Evolutionary conservation across 441 rosid species (phyloP), one percentile per base, ranked within the genome.

Genomic region (Erodium trifolium): DNA sequence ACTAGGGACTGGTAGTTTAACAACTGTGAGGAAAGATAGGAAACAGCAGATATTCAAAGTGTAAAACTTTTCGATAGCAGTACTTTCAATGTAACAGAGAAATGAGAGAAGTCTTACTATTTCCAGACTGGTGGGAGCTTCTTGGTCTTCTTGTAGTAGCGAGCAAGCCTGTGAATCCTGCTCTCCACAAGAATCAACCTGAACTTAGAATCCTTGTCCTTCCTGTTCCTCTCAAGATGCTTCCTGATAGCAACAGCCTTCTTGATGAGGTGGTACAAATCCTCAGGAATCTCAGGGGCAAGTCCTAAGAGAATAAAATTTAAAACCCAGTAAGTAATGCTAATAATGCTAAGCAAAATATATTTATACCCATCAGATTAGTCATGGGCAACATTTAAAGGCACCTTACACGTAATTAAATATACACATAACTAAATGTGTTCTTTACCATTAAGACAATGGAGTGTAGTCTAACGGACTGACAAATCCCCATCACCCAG

Each of bases 121-220:
- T 87, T 85, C 92, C 89, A 87, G 76, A 85, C 88, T 47, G 92
- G 92, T 7, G 92, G 92, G 67, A 87, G 89, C 87, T 87, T 87
- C 89, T 85, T 87, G 23, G 88, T 87, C 80, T 87, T 85, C 88
- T 87, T 87, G 85, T 85, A 87, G 73, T 85, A 87, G 53, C 89
- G 89, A 9, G 92, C 89, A 0, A 87, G 88, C 71, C 92, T 82
- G 78, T 87, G 92, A 69, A 87, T 87, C 79, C 92, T 82, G 82
- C 92, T 87, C 75, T 87, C 92, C 0, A 84, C 92, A 18, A 87
- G 84, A 43, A 87, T 87, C 77, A 87, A 77, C 73, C 92, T 82
- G 39, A 85, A 85, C 77, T 85, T 83, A 68, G 92, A 87, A 70
- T 85, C 92, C 77, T 87, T 87, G 71, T 85, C 92, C 76, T 83